Evolutionary conservation across 371 early-diverging fungal genomes (phyloP).

Genomic region (Encephalitozoon cuniculi): DNA sequence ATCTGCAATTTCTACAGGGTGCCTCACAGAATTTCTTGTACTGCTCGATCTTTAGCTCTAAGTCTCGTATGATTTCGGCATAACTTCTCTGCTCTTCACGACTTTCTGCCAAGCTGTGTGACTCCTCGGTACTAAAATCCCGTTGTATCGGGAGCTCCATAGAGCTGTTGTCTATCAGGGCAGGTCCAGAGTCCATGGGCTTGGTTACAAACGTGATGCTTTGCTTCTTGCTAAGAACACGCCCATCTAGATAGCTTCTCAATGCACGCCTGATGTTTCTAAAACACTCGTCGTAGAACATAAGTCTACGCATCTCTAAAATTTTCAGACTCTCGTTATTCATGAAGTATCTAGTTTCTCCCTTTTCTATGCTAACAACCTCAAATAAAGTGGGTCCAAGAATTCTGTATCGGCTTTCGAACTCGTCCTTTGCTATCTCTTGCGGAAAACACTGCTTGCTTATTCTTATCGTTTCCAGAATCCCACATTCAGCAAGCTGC

Average conservation of each 20-base stretch:
- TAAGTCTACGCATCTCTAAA: not conserved
- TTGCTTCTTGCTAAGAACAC: not conserved
- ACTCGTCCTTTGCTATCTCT: constrained; percentile 75
- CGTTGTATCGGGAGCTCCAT: not conserved
- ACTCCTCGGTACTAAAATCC: not conserved
- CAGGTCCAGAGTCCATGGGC: not conserved
- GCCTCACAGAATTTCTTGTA: constrained; percentile 1
- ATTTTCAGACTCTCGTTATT: constrained; percentile 2
- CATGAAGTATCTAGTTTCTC: constrained; percentile 6
- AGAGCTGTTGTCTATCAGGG: not conserved
- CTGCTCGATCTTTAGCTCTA: constrained; percentile 7
- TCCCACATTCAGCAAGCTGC: constrained; percentile 46
- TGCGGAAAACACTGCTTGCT: constrained; percentile 87
- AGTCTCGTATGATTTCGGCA: not conserved
- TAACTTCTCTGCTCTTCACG: not conserved
- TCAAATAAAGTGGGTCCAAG: not conserved
- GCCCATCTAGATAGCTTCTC: not conserved
- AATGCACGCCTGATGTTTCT: not conserved
- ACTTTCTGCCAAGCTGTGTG: not conserved
- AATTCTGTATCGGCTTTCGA: constrained; percentile 64
- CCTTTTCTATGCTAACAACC: not conserved
- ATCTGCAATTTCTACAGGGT: constrained; percentile 30
- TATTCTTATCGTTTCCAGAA: constrained; percentile 86
- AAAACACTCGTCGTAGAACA: not conserved
- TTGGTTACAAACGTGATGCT: not conserved